phyloP scores from a whole-genome alignment of 2,329 filamentous ascomycete genomes.

The Nothophoma quercina region DNA sequence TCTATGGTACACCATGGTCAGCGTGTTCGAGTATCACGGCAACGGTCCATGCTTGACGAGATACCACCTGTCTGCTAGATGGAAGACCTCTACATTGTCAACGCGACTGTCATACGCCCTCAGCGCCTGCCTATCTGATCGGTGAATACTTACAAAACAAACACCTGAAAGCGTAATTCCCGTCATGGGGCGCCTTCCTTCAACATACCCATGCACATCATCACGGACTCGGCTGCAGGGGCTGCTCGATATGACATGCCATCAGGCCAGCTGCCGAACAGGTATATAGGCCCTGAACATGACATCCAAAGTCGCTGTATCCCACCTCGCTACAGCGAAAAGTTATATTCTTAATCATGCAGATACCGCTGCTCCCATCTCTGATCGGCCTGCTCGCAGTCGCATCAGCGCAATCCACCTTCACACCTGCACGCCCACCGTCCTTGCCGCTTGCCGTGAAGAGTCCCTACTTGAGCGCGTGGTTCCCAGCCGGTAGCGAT shows the following conservation, averaged over 20 bases:
- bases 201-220: not conserved
- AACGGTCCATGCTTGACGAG: not conserved
- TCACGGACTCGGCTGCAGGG: not conserved
- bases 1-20: not conserved
- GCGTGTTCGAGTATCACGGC: not conserved
- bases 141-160: no score
- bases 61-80: not conserved
- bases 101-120: not conserved
- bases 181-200: not conserved
- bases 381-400: slow-evolving; percentile 28
- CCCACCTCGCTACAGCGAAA: not conserved
- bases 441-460: slow-evolving; percentile 60
- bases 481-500: slow-evolving; percentile 72
- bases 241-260: not conserved
- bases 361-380: slow-evolving; percentile 21
- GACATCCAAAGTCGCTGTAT: not conserved
- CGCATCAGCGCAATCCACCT: slow-evolving; percentile 57
- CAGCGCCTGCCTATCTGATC: not conserved
- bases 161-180: not conserved
- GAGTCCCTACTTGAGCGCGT: slow-evolving; percentile 61
- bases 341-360: slow-evolving; percentile 24
- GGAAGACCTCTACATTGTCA: not conserved
- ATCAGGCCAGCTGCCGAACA: not conserved
- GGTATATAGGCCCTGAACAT: not conserved
- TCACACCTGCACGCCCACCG: slow-evolving; percentile 68